A percentile compares a stretch with the other conserved stretches of the same genome.
phyloP scores from a whole-genome alignment of 495 filamentous ascomycete genomes.

The Penicillium simplicissimum region DNA sequence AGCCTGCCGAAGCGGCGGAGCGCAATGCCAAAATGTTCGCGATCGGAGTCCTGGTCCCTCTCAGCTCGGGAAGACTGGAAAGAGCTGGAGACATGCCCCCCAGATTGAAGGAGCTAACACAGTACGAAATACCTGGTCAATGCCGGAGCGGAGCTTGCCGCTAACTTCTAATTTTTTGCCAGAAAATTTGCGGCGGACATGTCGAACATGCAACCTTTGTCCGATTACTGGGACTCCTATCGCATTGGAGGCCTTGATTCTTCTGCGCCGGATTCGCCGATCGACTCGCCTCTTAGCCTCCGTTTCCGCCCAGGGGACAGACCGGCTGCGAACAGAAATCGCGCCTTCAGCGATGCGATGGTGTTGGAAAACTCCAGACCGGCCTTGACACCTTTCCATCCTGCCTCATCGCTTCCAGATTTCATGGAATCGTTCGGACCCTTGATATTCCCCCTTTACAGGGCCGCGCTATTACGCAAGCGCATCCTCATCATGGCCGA shows the following conservation, averaged over 20 bases:
- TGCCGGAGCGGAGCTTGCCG: slow-evolving; percentile 5
- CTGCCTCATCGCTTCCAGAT: slow-evolving; percentile 74
- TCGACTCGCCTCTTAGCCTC: slow-evolving; percentile 57
- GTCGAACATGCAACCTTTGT: slow-evolving; percentile 59
- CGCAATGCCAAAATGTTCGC: slow-evolving; percentile 92
- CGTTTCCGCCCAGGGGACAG: slow-evolving; percentile 46
- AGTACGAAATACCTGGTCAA: slow-evolving; percentile 42
- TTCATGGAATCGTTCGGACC: slow-evolving; percentile 86
- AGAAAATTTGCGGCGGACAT: slow-evolving; percentile 40
- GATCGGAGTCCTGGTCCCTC: slow-evolving; percentile 82
- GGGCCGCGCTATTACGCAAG: slow-evolving; percentile 85
- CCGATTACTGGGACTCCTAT: slow-evolving; percentile 77
- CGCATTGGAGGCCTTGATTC: slow-evolving; percentile 52
- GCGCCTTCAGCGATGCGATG: slow-evolving; percentile 49
- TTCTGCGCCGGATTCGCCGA: slow-evolving; percentile 40
- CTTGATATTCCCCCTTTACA: slow-evolving; percentile 83
- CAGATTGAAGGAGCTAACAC: slow-evolving; percentile 70
- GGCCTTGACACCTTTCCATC: slow-evolving; percentile 75
- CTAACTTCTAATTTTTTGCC: slow-evolving; percentile 6
- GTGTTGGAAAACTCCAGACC: slow-evolving; percentile 66
- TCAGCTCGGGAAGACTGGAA: slow-evolving; percentile 81
- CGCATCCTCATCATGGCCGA: slow-evolving; percentile 81
- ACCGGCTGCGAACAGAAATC: slow-evolving; percentile 31
- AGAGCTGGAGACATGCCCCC: slow-evolving; percentile 88
- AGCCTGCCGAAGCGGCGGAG: slow-evolving; percentile 70